Evolutionary conservation across 371 early-diverging fungal genomes (phyloP).

Genomic region (Antonospora locustae): DNA sequence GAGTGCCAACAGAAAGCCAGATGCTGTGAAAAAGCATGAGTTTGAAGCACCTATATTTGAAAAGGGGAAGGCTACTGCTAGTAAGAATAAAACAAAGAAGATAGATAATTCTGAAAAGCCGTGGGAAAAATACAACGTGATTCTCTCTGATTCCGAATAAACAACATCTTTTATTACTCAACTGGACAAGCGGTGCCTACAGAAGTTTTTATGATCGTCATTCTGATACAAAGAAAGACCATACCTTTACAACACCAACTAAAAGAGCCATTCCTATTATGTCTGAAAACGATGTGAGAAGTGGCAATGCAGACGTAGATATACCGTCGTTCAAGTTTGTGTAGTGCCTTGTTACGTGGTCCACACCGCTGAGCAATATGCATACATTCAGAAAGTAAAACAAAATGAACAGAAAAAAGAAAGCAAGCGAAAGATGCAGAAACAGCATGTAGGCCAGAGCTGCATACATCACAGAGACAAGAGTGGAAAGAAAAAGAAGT

Average conservation of each 20-base stretch:
- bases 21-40: slow-evolving; percentile 6
- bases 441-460: slow-evolving; percentile 2
- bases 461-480: slow-evolving; percentile 20
- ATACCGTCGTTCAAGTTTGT: slow-evolving; percentile 5
- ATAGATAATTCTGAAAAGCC: slow-evolving; percentile 7
- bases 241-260: slow-evolving; percentile 2
- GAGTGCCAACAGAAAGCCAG: slow-evolving; percentile 4
- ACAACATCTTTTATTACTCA: too few relatives aligned
- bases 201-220: too few relatives aligned
- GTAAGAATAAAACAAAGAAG: neutral
- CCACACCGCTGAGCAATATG: slow-evolving; percentile 24
- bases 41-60: neutral
- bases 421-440: slow-evolving; percentile 2
- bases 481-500: slow-evolving; percentile 19
- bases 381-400: slow-evolving; percentile 24
- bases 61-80: neutral
- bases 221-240: too few relatives aligned
- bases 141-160: too few relatives aligned
- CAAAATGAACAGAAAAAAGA: slow-evolving; percentile 23
- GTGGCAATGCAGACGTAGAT: slow-evolving; percentile 34
- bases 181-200: too few relatives aligned
- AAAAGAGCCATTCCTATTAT: slow-evolving; percentile 15
- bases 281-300: slow-evolving; percentile 35
- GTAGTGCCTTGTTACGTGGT: slow-evolving; percentile 6
- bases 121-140: slow-evolving; percentile 26